Percentiles rank a stretch among this genome's conserved stretches.
These are phyloP conservation scores for Royoungia palumana DNA, from an alignment of 768 basidiomycete genomes.

Conservation along the genomic window DNA sequence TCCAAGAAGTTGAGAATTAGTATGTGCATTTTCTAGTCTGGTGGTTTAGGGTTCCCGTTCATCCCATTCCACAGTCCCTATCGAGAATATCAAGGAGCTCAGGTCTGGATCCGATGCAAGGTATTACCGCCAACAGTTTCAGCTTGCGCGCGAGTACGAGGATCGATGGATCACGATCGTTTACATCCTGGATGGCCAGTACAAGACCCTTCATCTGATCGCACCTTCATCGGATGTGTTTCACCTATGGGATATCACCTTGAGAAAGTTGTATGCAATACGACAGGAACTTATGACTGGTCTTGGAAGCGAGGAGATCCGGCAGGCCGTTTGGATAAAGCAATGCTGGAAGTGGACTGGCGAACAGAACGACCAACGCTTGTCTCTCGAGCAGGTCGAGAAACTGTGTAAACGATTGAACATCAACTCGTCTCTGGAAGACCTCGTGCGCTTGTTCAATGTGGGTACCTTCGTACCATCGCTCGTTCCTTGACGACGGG, in stretches of 20 bases:
- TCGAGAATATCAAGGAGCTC: constrained; percentile 86
- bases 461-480: constrained; percentile 29
- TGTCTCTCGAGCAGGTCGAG: constrained; percentile 72
- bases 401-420: constrained; percentile 69
- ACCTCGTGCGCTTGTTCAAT: constrained; percentile 57
- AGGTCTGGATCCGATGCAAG: constrained; percentile 68
- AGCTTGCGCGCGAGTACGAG: constrained; percentile 57
- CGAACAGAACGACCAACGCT: constrained; percentile 53
- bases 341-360: constrained; percentile 81
- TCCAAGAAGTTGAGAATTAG: constrained; percentile 67
- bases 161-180: constrained; percentile 82
- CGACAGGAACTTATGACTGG: constrained; percentile 71
- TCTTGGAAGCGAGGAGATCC: constrained; percentile 56
- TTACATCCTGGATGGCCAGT: constrained; percentile 70
- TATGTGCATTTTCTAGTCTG: constrained; percentile 32
- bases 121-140: constrained; percentile 70
- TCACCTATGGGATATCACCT: constrained; percentile 58
- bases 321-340: constrained; percentile 73
- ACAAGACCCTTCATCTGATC: constrained; percentile 85
- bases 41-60: neutral
- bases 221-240: constrained; percentile 64
- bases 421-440: constrained; percentile 51
- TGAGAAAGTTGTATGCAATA: constrained; percentile 61
- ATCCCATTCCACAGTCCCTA: constrained; percentile 53
- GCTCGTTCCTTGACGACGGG: neutral